A percentile compares a stretch with the other conserved stretches of the same genome.
Evolutionary conservation across 75 land plant species (phyloP).

Genomic region (Sequoia sempervirens): DNA sequence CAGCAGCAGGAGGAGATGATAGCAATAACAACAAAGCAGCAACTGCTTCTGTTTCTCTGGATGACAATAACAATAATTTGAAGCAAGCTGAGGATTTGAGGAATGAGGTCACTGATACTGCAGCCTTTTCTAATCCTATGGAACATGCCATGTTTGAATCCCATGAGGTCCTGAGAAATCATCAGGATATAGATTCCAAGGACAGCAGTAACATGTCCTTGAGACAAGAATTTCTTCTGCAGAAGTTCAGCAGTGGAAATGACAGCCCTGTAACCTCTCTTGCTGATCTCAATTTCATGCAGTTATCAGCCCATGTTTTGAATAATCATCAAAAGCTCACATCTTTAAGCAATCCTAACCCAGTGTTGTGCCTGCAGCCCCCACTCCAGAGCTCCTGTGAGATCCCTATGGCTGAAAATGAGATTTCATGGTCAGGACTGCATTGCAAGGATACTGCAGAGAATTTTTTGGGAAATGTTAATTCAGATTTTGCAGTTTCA

Average conservation of each 20-base stretch:
- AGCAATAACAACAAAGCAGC: not conserved
- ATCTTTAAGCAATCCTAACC: not conserved
- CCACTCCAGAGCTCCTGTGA: not conserved
- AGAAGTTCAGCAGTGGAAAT: not conserved
- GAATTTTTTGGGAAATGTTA: not conserved
- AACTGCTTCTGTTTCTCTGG: not conserved
- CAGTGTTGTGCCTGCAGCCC: not conserved
- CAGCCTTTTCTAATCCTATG: not conserved
- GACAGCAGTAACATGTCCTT: not conserved
- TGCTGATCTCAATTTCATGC: not conserved
- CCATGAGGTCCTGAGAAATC: not conserved
- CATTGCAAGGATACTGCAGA: not conserved
- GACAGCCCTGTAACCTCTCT: not conserved
- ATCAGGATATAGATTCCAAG: not conserved
- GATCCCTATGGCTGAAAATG: not conserved
- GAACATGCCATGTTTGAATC: not conserved
- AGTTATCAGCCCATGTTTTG: not conserved
- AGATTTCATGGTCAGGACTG: not conserved
- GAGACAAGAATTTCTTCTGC: conserved; percentile 1
- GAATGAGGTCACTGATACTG: not conserved
- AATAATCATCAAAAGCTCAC: not conserved
- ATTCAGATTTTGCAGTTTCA: not conserved
- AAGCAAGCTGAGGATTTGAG: not conserved
- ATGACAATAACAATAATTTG: not conserved
- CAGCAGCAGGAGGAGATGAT: not conserved